phyloP scores from a whole-genome alignment of 768 basidiomycete genomes.

The Chiua virens region DNA sequence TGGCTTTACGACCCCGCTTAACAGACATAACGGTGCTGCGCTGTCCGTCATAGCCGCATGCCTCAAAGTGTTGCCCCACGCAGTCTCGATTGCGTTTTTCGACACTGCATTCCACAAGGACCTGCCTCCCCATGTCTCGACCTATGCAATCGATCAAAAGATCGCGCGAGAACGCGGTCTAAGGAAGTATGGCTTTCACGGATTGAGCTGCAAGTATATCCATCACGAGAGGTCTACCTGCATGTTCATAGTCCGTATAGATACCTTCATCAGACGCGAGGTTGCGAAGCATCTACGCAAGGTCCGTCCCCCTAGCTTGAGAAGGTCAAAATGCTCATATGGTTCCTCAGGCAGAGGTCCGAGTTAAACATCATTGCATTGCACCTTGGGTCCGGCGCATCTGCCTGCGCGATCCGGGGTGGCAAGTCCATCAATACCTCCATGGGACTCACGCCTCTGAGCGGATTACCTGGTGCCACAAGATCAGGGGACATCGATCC shows the following conservation, averaged over 20 bases:
- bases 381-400: slow-evolving; percentile 91
- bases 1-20: background rate
- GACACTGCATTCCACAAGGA: slow-evolving; percentile 85
- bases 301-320: slow-evolving; percentile 25
- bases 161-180: slow-evolving; percentile 65
- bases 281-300: slow-evolving; percentile 61
- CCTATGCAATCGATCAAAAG: slow-evolving; percentile 71
- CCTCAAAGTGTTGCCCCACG: slow-evolving; percentile 55
- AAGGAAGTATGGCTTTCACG: slow-evolving; percentile 92
- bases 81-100: slow-evolving; percentile 81
- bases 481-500: slow-evolving; percentile 84
- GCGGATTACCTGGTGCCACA: slow-evolving; percentile 86
- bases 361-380: slow-evolving; percentile 75
- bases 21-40: slow-evolving; percentile 62
- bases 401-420: slow-evolving; percentile 68
- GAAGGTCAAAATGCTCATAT: background rate
- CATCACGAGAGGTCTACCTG: background rate
- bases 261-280: slow-evolving; percentile 64
- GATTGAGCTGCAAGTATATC: slow-evolving; percentile 58
- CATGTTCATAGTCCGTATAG: slow-evolving; percentile 32
- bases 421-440: slow-evolving; percentile 82
- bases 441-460: slow-evolving; percentile 92
- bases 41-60: slow-evolving; percentile 62
- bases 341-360: slow-evolving; percentile 36
- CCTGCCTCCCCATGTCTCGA: slow-evolving; percentile 73